A percentile compares a stretch with the other conserved stretches of the same genome.
phyloP scores from a whole-genome alignment of 1,284 basidiomycete genomes.

The Violaceomyces palustris region DNA sequence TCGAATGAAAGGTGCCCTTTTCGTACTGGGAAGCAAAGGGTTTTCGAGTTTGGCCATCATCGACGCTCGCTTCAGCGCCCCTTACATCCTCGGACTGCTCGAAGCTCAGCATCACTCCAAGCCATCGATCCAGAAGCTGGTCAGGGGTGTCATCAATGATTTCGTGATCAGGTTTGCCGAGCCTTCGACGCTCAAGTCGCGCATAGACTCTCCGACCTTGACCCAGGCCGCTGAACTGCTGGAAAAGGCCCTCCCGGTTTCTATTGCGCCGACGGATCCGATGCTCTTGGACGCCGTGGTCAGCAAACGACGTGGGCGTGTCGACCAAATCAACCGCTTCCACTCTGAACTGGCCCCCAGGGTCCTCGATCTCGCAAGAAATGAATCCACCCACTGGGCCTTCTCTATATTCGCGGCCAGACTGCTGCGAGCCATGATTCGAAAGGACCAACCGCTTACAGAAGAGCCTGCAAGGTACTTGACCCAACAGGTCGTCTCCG shows the following conservation, averaged over 20 bases:
- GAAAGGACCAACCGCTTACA: conserved; percentile 68
- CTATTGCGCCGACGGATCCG: conserved; percentile 12
- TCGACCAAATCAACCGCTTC: conserved; percentile 52
- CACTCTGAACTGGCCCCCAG: conserved; percentile 58
- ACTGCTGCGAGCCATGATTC: conserved; percentile 68
- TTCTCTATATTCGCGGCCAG: conserved; percentile 74
- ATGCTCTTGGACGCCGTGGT: conserved; percentile 49
- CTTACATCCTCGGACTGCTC: conserved; percentile 68
- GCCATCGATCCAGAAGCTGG: conserved; percentile 81
- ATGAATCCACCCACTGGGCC: conserved; percentile 79
- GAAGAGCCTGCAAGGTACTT: conserved; percentile 60
- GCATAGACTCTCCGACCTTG: conserved; percentile 22
- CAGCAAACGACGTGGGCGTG: conserved; percentile 41
- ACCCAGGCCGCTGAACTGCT: conserved; percentile 13
- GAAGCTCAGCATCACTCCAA: conserved; percentile 88
- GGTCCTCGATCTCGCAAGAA: conserved; percentile 66
- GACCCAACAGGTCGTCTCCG: conserved; percentile 58
- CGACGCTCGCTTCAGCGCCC: conserved; percentile 67
- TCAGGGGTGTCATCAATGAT: conserved; percentile 69
- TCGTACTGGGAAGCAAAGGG: conserved; percentile 75
- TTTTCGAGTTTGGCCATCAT: conserved; percentile 52
- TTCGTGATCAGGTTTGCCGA: conserved; percentile 51
- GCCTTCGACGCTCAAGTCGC: conserved; percentile 37
- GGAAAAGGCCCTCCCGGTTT: conserved; percentile 7
- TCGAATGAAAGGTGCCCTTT: conserved; percentile 89